phyloP scores from a whole-genome alignment of 2,329 filamentous ascomycete species.

The Graphilbum ipis-grandicollis region DNA sequence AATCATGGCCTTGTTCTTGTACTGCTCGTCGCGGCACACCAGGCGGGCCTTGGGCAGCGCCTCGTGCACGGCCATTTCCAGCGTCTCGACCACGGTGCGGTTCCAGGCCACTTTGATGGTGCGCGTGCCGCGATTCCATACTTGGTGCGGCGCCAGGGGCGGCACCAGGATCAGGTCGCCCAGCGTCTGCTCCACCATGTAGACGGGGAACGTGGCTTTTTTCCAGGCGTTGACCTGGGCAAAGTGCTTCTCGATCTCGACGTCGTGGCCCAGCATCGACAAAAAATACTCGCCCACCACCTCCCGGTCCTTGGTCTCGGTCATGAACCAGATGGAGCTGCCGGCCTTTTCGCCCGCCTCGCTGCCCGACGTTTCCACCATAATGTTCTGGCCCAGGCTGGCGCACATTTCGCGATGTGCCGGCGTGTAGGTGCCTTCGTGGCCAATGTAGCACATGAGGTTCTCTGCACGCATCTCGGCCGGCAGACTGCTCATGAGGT shows the following conservation, averaged over 20 bases:
- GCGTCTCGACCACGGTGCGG: slow-evolving; percentile 76
- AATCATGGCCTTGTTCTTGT: slow-evolving; percentile 94
- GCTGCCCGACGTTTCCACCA: slow-evolving; percentile 75
- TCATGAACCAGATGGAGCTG: slow-evolving; percentile 98
- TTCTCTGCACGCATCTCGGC: slow-evolving; percentile 83
- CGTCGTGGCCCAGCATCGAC: slow-evolving; percentile 84
- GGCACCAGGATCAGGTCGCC: slow-evolving; percentile 92
- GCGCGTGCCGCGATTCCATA: slow-evolving; percentile 91
- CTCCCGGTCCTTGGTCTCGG: slow-evolving; percentile 79
- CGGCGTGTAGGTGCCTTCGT: slow-evolving; percentile 93
- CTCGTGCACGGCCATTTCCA: slow-evolving; percentile 72
- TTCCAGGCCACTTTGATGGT: slow-evolving; percentile 99
- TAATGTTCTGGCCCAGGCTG: slow-evolving; percentile 89
- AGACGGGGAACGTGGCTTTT: slow-evolving; percentile 81
- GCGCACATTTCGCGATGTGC: slow-evolving; percentile 97
- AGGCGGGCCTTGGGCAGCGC: slow-evolving; percentile 76
- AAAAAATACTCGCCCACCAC: slow-evolving; percentile 87
- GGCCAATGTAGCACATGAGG: slow-evolving; percentile 94
- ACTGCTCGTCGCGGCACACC: slow-evolving; percentile 93
- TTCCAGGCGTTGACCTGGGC: slow-evolving; percentile 93
- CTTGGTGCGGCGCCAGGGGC: slow-evolving; percentile 84
- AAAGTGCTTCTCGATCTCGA: slow-evolving; percentile 94
- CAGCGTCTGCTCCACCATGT: slow-evolving; percentile 74
- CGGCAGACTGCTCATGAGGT: slow-evolving; percentile 87
- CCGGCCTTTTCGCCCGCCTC: slow-evolving; percentile 64